Conservation (phyloP, 768 basidiomycete species). For the Suillus plorans region DNA sequence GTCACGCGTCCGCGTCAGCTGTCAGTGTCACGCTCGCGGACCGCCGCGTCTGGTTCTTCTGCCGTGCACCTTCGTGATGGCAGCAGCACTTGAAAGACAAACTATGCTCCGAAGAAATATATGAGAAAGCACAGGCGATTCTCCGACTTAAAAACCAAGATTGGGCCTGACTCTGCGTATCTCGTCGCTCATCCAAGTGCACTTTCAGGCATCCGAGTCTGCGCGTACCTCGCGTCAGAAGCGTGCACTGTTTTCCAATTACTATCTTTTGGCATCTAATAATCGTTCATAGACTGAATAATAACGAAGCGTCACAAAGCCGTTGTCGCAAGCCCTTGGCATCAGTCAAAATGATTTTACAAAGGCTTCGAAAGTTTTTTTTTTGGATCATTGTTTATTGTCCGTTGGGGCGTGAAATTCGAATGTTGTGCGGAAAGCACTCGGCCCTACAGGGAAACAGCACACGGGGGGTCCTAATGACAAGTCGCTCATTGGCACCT, state of each 20-base stretch:
- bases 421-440: constrained; percentile 20
- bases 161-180: constrained; percentile 29
- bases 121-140: constrained; percentile 23
- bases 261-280: neutral
- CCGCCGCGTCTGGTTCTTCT: neutral
- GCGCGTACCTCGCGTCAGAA: constrained; percentile 33
- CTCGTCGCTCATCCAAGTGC: constrained; percentile 18
- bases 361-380: constrained; percentile 7
- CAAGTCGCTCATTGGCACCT: constrained; percentile 29
- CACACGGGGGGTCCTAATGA: constrained; percentile 24
- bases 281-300: constrained; percentile 19
- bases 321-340: constrained; percentile 26
- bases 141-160: constrained; percentile 20
- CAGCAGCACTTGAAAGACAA: constrained; percentile 14
- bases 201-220: constrained; percentile 23
- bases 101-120: constrained; percentile 25
- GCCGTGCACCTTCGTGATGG: constrained; percentile 12
- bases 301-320: constrained; percentile 29
- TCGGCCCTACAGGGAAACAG: constrained; percentile 2
- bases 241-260: constrained; percentile 19
- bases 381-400: no score
- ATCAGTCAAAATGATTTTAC: constrained; percentile 20
- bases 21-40: neutral
- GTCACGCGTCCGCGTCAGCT: constrained; percentile 1
- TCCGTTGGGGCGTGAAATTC: constrained; percentile 2